A percentile compares a stretch with the other conserved stretches of the same genome.
Conservation (phyloP, 495 filamentous ascomycete genomes). For the Penicillium turbatum region DNA sequence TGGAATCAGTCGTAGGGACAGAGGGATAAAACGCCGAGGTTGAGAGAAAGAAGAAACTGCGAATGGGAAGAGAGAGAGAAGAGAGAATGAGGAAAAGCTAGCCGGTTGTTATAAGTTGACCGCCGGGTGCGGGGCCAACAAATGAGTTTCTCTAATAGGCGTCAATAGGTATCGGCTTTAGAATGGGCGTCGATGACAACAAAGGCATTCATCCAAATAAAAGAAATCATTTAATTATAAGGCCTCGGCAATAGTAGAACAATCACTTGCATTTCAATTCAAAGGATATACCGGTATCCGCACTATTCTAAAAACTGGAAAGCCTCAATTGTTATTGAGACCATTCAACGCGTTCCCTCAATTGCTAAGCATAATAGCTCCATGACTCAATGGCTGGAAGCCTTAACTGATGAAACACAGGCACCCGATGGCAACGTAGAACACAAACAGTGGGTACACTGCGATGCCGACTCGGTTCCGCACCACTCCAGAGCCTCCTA, state of each 20-base stretch:
- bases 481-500: conserved; percentile 91
- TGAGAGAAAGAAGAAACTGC: neutral
- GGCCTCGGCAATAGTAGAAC: neutral
- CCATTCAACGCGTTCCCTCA: neutral
- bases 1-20: conserved; percentile 10
- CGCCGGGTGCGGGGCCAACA: conserved; percentile 10
- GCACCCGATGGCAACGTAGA: conserved; percentile 88
- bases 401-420: conserved; percentile 90
- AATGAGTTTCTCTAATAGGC: neutral
- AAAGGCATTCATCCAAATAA: neutral
- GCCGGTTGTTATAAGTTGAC: conserved; percentile 2
- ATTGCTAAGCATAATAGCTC: neutral
- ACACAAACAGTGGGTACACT: conserved; percentile 93
- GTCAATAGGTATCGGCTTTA: neutral
- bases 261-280: neutral
- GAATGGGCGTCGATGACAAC: neutral
- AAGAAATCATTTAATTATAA: neutral
- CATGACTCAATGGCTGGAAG: neutral
- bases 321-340: conserved; percentile 1
- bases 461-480: conserved; percentile 92
- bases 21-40: neutral
- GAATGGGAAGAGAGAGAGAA: neutral
- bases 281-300: conserved; percentile 5
- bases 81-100: neutral
- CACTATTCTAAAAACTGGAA: neutral